Evolutionary conservation across 2,329 filamentous ascomycete species (phyloP).

Genomic region (Orbilia blumenaviensis): DNA sequence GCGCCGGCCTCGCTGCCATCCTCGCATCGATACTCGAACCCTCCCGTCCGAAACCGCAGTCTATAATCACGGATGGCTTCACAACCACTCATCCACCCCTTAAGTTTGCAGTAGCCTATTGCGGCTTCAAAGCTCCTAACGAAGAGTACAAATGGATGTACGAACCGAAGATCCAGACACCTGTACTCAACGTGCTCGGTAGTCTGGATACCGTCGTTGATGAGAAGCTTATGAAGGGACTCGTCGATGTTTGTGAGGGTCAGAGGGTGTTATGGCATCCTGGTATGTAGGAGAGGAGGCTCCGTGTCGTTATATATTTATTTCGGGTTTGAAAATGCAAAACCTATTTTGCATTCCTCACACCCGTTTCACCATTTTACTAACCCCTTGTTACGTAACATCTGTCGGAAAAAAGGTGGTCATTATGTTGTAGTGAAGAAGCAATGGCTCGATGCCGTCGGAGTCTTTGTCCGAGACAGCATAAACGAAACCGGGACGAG

Average conservation of each 20-base stretch:
- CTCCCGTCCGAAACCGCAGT: slow-evolving; percentile 57
- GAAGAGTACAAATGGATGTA: slow-evolving; percentile 69
- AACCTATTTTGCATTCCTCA: slow-evolving; percentile 13
- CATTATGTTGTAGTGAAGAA: slow-evolving; percentile 74
- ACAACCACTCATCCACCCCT: slow-evolving; percentile 66
- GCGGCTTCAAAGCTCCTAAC: slow-evolving; percentile 69
- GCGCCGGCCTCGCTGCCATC: slow-evolving; percentile 69
- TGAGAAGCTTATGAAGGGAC: slow-evolving; percentile 67
- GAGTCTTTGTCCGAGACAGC: slow-evolving; percentile 69
- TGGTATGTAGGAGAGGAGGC: slow-evolving; percentile 61
- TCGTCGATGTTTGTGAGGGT: slow-evolving; percentile 68
- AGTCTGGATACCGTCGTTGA: slow-evolving; percentile 72
- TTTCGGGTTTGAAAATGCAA: not conserved
- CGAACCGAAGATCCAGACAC: slow-evolving; percentile 69
- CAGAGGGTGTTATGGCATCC: slow-evolving; percentile 72
- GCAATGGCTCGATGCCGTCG: slow-evolving; percentile 69
- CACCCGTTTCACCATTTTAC: slow-evolving; percentile 2
- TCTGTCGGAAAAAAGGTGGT: slow-evolving; percentile 60
- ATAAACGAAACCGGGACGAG: slow-evolving; percentile 60
- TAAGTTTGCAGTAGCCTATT: slow-evolving; percentile 71
- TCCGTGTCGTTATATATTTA: not conserved
- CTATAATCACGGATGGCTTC: slow-evolving; percentile 52
- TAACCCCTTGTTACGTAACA: not conserved
- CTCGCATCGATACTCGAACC: slow-evolving; percentile 68
- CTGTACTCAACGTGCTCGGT: slow-evolving; percentile 71